These are phyloP conservation scores for Trichosporon sp. DNA, from an alignment of 1,284 basidiomycete species.

Conservation along the genomic window DNA sequence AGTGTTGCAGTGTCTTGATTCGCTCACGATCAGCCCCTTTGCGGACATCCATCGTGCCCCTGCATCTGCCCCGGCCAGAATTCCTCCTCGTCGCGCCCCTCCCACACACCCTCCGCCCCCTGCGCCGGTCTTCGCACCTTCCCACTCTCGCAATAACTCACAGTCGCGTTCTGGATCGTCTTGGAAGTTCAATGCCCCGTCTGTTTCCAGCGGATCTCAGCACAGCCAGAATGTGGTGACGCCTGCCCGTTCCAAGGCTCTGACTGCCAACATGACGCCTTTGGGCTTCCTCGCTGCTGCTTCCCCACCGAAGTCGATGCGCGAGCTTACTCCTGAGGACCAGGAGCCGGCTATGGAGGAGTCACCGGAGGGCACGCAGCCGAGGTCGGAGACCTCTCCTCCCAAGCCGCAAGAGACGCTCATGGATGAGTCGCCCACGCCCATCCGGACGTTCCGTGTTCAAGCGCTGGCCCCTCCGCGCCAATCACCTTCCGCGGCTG, in stretches of 20 bases:
- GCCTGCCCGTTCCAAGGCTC: neutral
- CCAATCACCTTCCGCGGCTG: neutral
- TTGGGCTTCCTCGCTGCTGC: neutral
- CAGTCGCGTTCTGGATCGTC: slow-evolving; percentile 17
- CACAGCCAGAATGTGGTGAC: neutral
- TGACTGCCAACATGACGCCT: slow-evolving; percentile 10
- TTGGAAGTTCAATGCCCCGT: neutral
- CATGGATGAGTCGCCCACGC: slow-evolving; percentile 35
- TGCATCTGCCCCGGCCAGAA: slow-evolving; percentile 9
- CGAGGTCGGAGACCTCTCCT: slow-evolving; percentile 8
- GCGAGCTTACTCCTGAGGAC: neutral
- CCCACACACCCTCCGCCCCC: slow-evolving; percentile 28
- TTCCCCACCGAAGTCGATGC: neutral
- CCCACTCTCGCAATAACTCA: slow-evolving; percentile 13
- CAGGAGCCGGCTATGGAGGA: slow-evolving; percentile 14
- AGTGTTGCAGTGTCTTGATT: neutral
- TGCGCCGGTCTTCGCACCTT: slow-evolving; percentile 24
- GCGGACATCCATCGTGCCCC: slow-evolving; percentile 12
- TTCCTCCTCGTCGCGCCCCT: slow-evolving; percentile 27
- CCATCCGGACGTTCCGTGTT: slow-evolving; percentile 25
- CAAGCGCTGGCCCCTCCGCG: slow-evolving; percentile 25
- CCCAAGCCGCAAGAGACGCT: slow-evolving; percentile 22
- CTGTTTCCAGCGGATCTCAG: slow-evolving; percentile 16
- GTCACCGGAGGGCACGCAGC: slow-evolving; percentile 5
- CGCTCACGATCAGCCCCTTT: neutral